A percentile compares a stretch with the other conserved stretches of the same genome.
Evolutionary conservation across 2,329 filamentous ascomycete species (phyloP).

Genomic region (Aspergillus sp.): DNA sequence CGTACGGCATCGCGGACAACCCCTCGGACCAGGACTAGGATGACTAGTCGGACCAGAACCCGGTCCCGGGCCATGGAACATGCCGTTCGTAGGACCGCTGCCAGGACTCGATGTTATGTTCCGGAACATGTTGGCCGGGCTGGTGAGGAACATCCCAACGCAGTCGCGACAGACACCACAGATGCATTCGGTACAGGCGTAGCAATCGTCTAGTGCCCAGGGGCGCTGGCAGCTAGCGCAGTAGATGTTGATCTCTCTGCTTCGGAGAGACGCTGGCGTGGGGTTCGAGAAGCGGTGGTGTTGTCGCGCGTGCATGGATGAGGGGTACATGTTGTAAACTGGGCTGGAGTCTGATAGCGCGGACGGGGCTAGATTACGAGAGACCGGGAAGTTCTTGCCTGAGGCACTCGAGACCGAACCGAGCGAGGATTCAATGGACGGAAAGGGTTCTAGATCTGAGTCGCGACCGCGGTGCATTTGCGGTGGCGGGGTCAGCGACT

Average conservation of each 20-base stretch:
- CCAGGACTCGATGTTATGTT: slow-evolving; percentile 29
- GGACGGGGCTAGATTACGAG: slow-evolving; percentile 57
- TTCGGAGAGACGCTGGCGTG: slow-evolving; percentile 48
- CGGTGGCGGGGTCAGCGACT: slow-evolving; percentile 74
- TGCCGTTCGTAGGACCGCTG: slow-evolving; percentile 21
- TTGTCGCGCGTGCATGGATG: slow-evolving; percentile 28
- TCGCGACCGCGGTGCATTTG: slow-evolving; percentile 43
- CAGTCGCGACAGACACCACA: slow-evolving; percentile 86
- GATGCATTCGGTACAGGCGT: slow-evolving; percentile 93
- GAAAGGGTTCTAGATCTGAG: slow-evolving; percentile 70
- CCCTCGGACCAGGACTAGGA: slow-evolving; percentile 32
- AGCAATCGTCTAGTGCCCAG: slow-evolving; percentile 72
- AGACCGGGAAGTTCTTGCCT: slow-evolving; percentile 66
- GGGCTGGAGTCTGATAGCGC: slow-evolving; percentile 61
- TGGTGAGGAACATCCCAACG: slow-evolving; percentile 49
- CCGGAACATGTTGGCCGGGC: slow-evolving; percentile 33
- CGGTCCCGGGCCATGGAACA: slow-evolving; percentile 5
- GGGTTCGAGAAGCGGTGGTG: slow-evolving; percentile 39
- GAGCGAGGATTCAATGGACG: slow-evolving; percentile 76
- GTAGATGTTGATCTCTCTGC: slow-evolving; percentile 69
- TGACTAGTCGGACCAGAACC: slow-evolving; percentile 29
- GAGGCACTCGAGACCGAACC: slow-evolving; percentile 44
- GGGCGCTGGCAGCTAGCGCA: slow-evolving; percentile 79
- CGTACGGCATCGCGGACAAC: slow-evolving; percentile 41
- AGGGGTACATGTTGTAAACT: slow-evolving; percentile 33